Base-by-base conservation (phyloP, 1,139 yeast genomes). In the Spencermartinsiella ligniputridi region DNA sequence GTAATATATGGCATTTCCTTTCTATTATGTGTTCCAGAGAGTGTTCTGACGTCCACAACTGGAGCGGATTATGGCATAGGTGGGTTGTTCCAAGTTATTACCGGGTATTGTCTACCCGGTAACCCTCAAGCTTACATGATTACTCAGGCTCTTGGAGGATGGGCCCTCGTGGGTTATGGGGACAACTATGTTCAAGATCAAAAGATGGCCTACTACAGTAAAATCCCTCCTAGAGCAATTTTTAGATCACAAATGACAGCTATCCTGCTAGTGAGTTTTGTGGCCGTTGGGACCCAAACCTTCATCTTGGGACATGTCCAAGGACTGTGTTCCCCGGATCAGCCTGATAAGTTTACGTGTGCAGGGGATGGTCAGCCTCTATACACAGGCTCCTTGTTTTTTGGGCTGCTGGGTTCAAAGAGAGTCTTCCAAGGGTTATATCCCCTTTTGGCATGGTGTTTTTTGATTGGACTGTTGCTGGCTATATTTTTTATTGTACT, bases 331-430 rank as follows among this genome's bases (percentile, higher is more conserved):
- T 61, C 54, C 48, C 63, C 64, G 48, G 54, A 55, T 24, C 76
- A 76, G 46, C 40, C 57, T 2, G 52, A 47, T 33, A 52, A 56
- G 51, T 63, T 63, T 58, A 25, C 62, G 62, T 46, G 62, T 52
- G 50, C 78, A 17, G 51, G 77, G 22, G 62, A 58, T 39, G 70
- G 72, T 17, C 63, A 57, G 22, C 69, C 77, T 1, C 73, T 62
- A 55, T 79, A 68, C 61, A 64, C 75, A 35, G 70, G 80, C 16
- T 70, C 79, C 8, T 73, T 78, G 12, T 64, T 76, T 34, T 78
- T 78, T 74, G 85, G 86, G 49, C 75, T 76, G 40, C 77, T 81
- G 55, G 87, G 86, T 20, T 86, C 87, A 21, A 67, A 72, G 56
- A 70, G 75, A 41, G 73, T 78, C 25, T 78, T 30, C 27, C 57